phyloP scores from a whole-genome alignment of 192 early-diverging fungal species.

The Gorgonomyces haynaldii region DNA sequence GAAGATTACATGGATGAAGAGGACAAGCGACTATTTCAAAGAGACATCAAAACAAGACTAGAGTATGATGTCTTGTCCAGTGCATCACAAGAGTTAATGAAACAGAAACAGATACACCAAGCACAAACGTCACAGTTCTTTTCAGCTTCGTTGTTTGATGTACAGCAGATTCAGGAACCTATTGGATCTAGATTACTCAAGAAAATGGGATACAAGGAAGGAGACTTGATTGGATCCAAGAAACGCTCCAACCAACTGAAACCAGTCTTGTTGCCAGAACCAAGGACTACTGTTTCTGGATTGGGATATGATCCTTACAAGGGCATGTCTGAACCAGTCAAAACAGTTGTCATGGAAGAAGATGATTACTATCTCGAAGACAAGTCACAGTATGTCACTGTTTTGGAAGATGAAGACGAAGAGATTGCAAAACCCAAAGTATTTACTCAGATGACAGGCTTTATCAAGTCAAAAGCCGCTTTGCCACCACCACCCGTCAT shows the following conservation, averaged over 20 bases:
- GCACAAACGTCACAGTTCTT: not conserved
- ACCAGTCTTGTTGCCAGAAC: constrained; percentile 53
- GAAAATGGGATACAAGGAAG: constrained; percentile 80
- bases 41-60: not conserved
- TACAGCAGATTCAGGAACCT: constrained; percentile 40
- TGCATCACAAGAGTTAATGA: constrained; percentile 43
- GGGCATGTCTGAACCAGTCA: constrained; percentile 43
- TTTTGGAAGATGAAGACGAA: too few species aligned
- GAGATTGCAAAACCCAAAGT: too few species aligned
- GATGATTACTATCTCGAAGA: not conserved
- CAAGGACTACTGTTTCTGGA: constrained; percentile 49
- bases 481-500: too few species aligned
- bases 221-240: constrained; percentile 71
- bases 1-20: constrained; percentile 98
- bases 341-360: not conserved
- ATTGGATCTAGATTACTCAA: constrained; percentile 56
- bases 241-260: constrained; percentile 37
- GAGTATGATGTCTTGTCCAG: not conserved
- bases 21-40: constrained; percentile 37
- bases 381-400: too few species aligned
- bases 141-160: not conserved
- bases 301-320: constrained; percentile 60
- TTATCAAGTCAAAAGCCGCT: too few species aligned
- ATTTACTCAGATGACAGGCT: too few species aligned
- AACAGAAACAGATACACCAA: constrained; percentile 22